Base-by-base conservation (phyloP, 1,284 basidiomycete species). In the Malassezia dermatis region DNA sequence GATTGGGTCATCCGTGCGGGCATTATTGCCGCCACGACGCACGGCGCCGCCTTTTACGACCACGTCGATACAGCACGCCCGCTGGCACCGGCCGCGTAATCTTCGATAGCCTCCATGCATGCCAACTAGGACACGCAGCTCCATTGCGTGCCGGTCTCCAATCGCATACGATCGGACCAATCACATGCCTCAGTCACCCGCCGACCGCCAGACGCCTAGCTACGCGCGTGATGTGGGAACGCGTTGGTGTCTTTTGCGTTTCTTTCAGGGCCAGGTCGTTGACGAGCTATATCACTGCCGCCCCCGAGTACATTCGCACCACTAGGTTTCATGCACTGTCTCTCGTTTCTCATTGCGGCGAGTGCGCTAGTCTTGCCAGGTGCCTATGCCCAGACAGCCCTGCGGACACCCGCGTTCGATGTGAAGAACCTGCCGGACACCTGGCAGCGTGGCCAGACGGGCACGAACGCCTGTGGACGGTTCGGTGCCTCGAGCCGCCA, bases 1-100 rank as follows among this genome's bases (percentile, higher is more conserved):
- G 94, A 98, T 77, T 98, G 86, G 76, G 89, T 90, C 40, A 86
- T 98, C 62, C 58, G 71, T 12, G 65, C 64, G 0, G 71, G 70
- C 23, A 53, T 73, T 58, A 71, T 73, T 58, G 65, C 63, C 35
- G 60, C 66, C 8, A 74, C 71, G 5, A 66, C 60, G 23, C 42
- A 58, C 37, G 69, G 71, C 34, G 63, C 51, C 35, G 53, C 52
- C 3, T 73, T 73, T 58, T 73, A 65, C 51, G 68, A 70, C 40
- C 53, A 68, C 41, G 61, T 66, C 28, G 48, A 55, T 42, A 51
- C 53, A 11, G 13, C 32, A 6, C 40, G 30, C n/a, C 49, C 55
- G 23, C 28, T 51, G 23, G 47, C 13, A 4, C 27, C 37, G 12
- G 17, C 39, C n/a, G 34, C 34, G 37, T 39, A 21, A 34, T 34